These are phyloP conservation scores for Leccinum broughii DNA, from an alignment of 768 basidiomycete genomes.

Conservation along the genomic window DNA sequence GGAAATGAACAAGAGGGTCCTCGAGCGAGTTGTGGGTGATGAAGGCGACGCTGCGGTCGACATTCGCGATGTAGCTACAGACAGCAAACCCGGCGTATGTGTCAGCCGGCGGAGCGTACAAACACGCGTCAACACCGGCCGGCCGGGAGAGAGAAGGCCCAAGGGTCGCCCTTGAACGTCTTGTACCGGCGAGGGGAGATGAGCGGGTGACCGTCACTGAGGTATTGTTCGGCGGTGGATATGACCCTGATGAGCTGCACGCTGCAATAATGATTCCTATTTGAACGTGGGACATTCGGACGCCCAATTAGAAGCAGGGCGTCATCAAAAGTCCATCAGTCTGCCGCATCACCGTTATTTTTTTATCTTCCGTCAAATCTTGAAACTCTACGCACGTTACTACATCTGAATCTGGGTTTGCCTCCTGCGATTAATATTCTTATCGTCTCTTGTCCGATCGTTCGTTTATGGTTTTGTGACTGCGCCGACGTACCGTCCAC, in stretches of 20 bases:
- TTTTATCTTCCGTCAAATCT: conserved; percentile 23
- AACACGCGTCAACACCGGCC: conserved; percentile 28
- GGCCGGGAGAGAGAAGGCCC: neutral
- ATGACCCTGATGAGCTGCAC: conserved; percentile 3
- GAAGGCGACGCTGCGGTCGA: conserved; percentile 33
- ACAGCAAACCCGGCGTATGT: conserved; percentile 16
- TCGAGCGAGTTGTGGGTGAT: conserved; percentile 68
- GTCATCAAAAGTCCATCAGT: conserved; percentile 10
- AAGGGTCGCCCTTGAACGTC: neutral
- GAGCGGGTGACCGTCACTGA: neutral
- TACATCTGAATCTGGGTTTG: conserved; percentile 6
- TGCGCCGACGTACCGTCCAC: conserved; percentile 9
- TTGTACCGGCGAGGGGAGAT: neutral
- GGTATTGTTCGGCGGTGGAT: neutral
- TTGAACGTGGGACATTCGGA: conserved; percentile 7
- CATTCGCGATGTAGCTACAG: conserved; percentile 29
- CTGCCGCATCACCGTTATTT: conserved; percentile 12
- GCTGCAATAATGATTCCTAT: neutral
- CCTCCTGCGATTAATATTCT: conserved; percentile 20
- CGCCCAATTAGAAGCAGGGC: neutral
- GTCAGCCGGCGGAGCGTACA: conserved; percentile 13
- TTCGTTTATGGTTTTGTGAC: conserved; percentile 34
- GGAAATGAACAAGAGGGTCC: conserved; percentile 92
- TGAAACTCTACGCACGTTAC: conserved; percentile 18
- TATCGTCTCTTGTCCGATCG: conserved; percentile 35